Conservation (phyloP, 306 rosid species). For the Alnus rubra region DNA sequence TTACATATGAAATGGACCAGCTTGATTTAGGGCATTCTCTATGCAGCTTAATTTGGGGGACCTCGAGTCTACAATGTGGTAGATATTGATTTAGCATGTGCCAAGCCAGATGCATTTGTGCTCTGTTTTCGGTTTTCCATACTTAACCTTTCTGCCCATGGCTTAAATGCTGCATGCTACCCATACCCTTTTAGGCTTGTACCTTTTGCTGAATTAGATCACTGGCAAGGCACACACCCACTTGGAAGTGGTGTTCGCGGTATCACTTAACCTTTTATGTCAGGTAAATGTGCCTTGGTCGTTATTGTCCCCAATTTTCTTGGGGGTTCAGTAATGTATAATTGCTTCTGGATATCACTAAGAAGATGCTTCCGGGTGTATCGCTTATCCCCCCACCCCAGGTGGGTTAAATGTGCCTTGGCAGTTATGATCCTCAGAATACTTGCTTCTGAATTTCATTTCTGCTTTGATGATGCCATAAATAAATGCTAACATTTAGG, state of each 20-base stretch:
- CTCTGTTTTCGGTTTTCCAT: background rate
- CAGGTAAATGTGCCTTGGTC: constrained; percentile 16
- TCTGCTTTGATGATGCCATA: background rate
- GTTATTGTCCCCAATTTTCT: background rate
- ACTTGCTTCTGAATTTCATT: background rate
- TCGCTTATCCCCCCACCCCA: background rate
- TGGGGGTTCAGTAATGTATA: background rate
- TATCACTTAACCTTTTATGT: constrained; percentile 19
- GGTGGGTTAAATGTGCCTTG: constrained; percentile 5
- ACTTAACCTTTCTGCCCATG: background rate
- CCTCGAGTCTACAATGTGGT: background rate
- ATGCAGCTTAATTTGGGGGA: background rate
- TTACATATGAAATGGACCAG: background rate
- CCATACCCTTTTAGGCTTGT: background rate
- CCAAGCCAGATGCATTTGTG: background rate
- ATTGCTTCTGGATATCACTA: background rate
- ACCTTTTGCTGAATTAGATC: constrained; percentile 1
- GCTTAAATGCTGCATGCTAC: background rate
- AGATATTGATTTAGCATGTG: background rate
- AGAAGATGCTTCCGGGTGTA: background rate
- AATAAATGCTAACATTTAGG: constrained; percentile 1
- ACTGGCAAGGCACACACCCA: constrained; percentile 17
- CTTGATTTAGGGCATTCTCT: background rate
- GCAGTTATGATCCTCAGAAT: background rate
- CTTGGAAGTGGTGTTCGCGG: constrained; percentile 14